Base-by-base conservation (phyloP, 768 basidiomycete genomes). In the Pulveroboletus ravenelii region DNA sequence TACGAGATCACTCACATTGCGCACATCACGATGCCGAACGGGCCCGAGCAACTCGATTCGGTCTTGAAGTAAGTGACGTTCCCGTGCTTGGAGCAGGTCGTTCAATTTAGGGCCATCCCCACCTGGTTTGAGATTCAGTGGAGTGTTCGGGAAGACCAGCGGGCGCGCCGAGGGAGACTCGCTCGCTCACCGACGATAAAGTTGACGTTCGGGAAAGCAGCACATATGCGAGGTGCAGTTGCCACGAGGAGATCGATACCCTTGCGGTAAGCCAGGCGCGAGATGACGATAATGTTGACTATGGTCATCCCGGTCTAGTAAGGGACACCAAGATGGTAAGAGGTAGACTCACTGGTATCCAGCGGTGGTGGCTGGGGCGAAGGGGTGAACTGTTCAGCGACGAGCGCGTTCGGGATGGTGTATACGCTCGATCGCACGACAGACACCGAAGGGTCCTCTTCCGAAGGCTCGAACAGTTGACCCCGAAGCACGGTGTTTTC, bases 71-170 rank as follows among this genome's bases (percentile, higher is more conserved):
- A 82, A 74, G 62, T 95, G 72, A 50, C 88, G 91, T 70, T 99
- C 95, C 6, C 94, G 78, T 85, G 95, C 95, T 72, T 97, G 96
- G 13, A 96, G 79, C 6, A 99, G 72, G 54, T 98, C 93, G 32
- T 94, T 87, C 56, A 95, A 78, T 65, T 98, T 97, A 0, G 96
- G 95, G 0, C 96, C 96, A 57, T 93, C 89, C 1, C 96, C 96
- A 1, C 93, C 92, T 92, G 59, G 2, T n/a, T 27, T 10, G 34
- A 13, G n/a, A 32, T 13, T 17, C 4, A 18, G 17, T 30, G 2
- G 20, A 2, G 25, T 39, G 13, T 23, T 42, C 14, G 32, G 5
- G 35, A 27, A 17, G 14, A 10, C 32, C 39, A 7, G 39, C 10
- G 6, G 10, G 8, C 20, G 10, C 14, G n/a, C 17, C 14, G 5